Evolutionary conservation across 495 filamentous ascomycete genomes (phyloP).

Genomic region (Aspergillus kassunensis): DNA sequence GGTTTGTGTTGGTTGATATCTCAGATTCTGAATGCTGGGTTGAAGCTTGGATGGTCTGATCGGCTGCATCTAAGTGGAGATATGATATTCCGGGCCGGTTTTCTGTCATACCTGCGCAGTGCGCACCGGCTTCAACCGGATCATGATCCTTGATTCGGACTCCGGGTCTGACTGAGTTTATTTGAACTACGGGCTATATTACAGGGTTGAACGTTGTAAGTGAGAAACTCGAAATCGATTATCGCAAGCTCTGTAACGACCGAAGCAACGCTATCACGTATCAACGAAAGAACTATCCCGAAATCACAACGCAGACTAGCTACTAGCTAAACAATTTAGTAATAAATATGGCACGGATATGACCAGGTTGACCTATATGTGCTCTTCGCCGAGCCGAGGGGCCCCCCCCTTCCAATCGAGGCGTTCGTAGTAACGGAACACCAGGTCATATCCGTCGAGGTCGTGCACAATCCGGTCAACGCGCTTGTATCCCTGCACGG

Average conservation of each 20-base stretch:
- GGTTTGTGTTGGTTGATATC: not conserved
- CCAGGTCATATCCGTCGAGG: conserved; percentile 93
- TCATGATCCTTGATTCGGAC: too few species aligned
- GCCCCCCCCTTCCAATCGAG: conserved; percentile 82
- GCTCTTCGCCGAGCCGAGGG: conserved; percentile 66
- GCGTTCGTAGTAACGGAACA: conserved; percentile 95
- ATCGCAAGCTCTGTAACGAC: not conserved
- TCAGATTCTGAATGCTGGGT: not conserved
- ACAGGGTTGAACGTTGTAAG: too few species aligned
- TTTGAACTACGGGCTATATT: not conserved
- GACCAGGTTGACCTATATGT: conserved; percentile 23
- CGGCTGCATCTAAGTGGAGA: not conserved
- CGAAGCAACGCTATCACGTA: not conserved
- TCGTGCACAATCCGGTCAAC: conserved; percentile 96
- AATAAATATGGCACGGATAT: not conserved
- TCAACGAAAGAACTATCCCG: not conserved
- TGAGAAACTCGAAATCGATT: not conserved
- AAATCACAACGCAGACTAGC: not conserved
- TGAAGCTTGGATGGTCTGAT: not conserved
- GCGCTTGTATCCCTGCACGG: conserved; percentile 80
- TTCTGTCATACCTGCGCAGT: too few species aligned
- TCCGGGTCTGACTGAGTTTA: too few species aligned
- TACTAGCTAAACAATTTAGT: conserved; percentile 1
- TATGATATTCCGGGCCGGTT: conserved; percentile 13
- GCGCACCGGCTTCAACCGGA: too few species aligned